Evolutionary conservation across 768 basidiomycete genomes (phyloP), one percentile per base, ranked within the genome.

Genomic region (Boletus insuetus): DNA sequence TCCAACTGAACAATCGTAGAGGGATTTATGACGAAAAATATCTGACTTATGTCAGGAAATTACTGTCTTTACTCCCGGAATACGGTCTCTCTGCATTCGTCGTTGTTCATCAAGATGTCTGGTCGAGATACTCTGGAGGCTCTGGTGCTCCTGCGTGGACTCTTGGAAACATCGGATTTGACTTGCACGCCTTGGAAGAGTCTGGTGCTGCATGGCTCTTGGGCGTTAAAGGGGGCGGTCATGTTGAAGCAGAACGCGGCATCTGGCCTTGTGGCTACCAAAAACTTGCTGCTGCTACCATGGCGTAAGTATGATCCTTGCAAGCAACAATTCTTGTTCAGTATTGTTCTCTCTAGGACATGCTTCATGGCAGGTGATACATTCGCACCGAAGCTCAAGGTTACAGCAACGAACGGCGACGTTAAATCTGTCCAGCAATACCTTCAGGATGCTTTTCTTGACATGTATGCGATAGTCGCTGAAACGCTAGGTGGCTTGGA

Each of bases 111-210:
- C 96, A 96, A 69, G 94, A 98, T 67, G 93, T 98, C 32, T 98
- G 93, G 91, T 96, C 94, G 0, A 84, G 96, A 5, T 95, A 94
- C 63, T 85, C 86, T 3, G 96, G 96, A 9, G 96, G 96, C 42
- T 96, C 93, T 2, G 96, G 97, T 2, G 95, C 96, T 0, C 97
- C 97, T 1, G 93, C 91, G 4, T 99, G 97, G 96, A 97, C 94
- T 1, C 75, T 98, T 2, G 87, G 92, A 56, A 71, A 81, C 11
- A 87, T 85, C 9, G 97, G 96, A 0, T 93, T 98, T 58, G 90
- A 96, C 65, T 73, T 97, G 3, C 74, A 81, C 41, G 82, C 82
- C 1, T 75, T 98, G 4, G 93, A 95, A 58, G 83, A 87, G 52
- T 83, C 87, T 0, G 90, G 87, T 1, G 90, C 94, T 0, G 96